Base-by-base conservation (phyloP, 2,329 filamentous ascomycete genomes). In the Botrytis squamosa region DNA sequence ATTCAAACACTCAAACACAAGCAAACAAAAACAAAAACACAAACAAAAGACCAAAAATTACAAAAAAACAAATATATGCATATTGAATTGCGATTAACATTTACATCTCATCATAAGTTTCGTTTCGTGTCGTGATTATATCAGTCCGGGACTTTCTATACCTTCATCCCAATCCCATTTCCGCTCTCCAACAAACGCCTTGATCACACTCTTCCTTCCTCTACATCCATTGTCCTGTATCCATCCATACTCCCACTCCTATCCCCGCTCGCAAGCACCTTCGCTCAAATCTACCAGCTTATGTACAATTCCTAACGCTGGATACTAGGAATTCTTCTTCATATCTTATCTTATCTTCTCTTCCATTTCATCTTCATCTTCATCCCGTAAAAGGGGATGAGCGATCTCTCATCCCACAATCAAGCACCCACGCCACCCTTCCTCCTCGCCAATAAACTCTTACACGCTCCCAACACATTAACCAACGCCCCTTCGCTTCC, bases 381-480 rank as follows among this genome's bases (percentile, higher is more conserved):
- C 42, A 33, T 36, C 29, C 42, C 25, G 42, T 8, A 7, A 10
- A 22, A 46, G 6, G 25, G 38, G n/a, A 40, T 22, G 3, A 38
- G 8, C 4, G 12, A 46, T 66, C 12, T n/a, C 4, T 33, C 16
- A 67, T 55, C 16, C 36, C 25, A 29, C 65, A 16, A 63, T 36
- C 36, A 52, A 72, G 55, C 72, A n/a, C 33, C 65, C 71, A 77
- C 76, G 25, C 36, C 70, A 75, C 92, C 91, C 77, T 88, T 89
- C 72, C 92, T 85, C 84, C 91, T 94, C 57, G 90, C 88, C 59
- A 96, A 84, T 73, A 95, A 84, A 81, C 94, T 97, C 84, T 98
- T 98, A 84, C 98, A 90, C 0, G 94, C 93, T 3, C 95, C 96
- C 1, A 99, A 86, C 84, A 94, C 97, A 77, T 91, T 92, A 57